Percentiles rank a stretch among this genome's conserved stretches.
Conservation (phyloP, 352 stramenopile species). For the Stephanocyclus meneghinianus region DNA sequence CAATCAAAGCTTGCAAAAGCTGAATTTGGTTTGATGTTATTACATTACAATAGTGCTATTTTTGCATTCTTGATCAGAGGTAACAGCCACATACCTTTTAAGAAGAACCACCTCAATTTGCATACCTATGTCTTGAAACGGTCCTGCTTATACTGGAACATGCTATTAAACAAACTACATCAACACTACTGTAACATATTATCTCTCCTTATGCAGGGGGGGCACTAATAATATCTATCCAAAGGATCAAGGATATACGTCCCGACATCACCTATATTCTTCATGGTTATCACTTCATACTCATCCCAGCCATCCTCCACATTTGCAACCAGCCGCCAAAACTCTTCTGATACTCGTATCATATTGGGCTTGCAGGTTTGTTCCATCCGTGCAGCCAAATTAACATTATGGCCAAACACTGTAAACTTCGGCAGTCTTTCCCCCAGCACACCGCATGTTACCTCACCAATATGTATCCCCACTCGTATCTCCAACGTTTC, state of each 20-base stretch:
- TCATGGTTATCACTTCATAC: conserved; percentile 22
- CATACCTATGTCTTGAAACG: no score
- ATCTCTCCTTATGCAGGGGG: background rate
- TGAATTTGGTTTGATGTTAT: no score
- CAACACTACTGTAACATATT: background rate
- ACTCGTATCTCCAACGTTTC: conserved; percentile 33
- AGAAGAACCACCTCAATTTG: no score
- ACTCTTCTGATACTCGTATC: conserved; percentile 39
- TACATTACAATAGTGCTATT: no score
- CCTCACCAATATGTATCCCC: conserved; percentile 31
- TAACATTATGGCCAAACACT: conserved; percentile 21
- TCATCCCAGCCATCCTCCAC: conserved; percentile 22
- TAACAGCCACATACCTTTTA: no score
- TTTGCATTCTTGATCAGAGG: no score
- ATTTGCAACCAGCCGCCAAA: conserved; percentile 21
- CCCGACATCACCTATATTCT: conserved; percentile 36
- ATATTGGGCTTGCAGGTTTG: conserved; percentile 30
- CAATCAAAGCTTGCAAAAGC: no score
- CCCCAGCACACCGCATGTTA: conserved; percentile 35
- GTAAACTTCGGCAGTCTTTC: conserved; percentile 39
- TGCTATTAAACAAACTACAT: no score
- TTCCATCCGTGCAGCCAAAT: conserved; percentile 46
- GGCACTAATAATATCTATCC: background rate
- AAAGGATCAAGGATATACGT: conserved; percentile 36
- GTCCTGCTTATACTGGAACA: no score